Evolutionary conservation across 169 alveolate species (phyloP).

Genomic region (Plasmodium knowlesi): DNA sequence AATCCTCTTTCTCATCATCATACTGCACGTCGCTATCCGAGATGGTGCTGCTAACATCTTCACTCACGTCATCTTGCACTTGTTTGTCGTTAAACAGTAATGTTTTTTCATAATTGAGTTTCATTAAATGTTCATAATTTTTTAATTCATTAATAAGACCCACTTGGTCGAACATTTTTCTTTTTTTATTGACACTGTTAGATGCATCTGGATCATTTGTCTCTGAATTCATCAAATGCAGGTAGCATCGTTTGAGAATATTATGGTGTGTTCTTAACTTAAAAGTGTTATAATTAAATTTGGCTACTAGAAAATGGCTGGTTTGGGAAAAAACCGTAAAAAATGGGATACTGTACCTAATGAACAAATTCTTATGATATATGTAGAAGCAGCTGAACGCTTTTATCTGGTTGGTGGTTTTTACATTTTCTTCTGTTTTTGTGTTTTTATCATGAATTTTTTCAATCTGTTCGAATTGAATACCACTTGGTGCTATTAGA

Average conservation of each 20-base stretch:
- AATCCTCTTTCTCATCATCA: constrained; percentile 13
- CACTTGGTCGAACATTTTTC: constrained; percentile 44
- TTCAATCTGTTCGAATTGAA: constrained; percentile 78
- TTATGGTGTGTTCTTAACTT: constrained; percentile 50
- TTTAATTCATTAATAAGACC: constrained; percentile 28
- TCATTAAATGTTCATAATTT: constrained; percentile 25
- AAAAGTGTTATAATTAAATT: constrained; percentile 60
- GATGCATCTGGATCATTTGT: not conserved
- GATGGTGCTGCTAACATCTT: constrained; percentile 58
- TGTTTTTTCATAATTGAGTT: constrained; percentile 68
- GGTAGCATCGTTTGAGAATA: constrained; percentile 65
- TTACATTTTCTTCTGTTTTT: constrained; percentile 46
- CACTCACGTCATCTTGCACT: constrained; percentile 29
- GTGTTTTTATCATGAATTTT: constrained; percentile 37
- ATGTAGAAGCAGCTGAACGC: constrained; percentile 73
- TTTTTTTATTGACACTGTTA: constrained; percentile 22
- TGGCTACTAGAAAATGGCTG: constrained; percentile 73
- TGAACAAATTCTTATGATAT: constrained; percentile 68
- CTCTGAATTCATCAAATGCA: constrained; percentile 10
- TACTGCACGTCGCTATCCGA: constrained; percentile 40
- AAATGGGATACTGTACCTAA: constrained; percentile 69
- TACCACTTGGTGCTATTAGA: constrained; percentile 91
- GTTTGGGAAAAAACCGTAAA: constrained; percentile 73
- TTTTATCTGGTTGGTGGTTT: constrained; percentile 39
- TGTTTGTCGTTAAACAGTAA: constrained; percentile 58